phyloP scores from a whole-genome alignment of 1,284 basidiomycete species.

The Moniliophthora roreri region DNA sequence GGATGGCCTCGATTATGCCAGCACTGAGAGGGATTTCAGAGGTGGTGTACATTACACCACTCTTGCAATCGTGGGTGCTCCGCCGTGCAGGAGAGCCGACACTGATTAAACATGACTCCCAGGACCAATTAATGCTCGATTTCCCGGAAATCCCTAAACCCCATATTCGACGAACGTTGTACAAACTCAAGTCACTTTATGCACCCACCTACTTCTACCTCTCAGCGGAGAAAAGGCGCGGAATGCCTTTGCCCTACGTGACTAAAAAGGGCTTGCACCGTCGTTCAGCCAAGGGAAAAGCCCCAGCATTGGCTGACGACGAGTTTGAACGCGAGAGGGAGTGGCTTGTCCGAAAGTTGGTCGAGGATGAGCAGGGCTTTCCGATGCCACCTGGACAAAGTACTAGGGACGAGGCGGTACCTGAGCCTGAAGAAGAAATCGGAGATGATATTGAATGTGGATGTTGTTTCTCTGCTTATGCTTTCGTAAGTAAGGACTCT shows the following conservation, averaged over 20 bases:
- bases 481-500: conserved; percentile 56
- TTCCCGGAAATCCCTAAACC: conserved; percentile 58
- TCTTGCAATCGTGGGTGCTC: conserved; percentile 46
- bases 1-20: conserved; percentile 50
- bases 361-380: conserved; percentile 29
- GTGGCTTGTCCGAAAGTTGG: conserved; percentile 39
- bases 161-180: conserved; percentile 45
- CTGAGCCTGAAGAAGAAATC: conserved; percentile 30
- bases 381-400: conserved; percentile 25
- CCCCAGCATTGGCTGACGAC: conserved; percentile 26
- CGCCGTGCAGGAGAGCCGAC: conserved; percentile 1
- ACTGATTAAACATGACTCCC: conserved; percentile 6
- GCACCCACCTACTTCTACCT: conserved; percentile 57
- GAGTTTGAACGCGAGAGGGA: conserved; percentile 39
- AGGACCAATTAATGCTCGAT: conserved; percentile 54
- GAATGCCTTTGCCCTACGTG: conserved; percentile 36
- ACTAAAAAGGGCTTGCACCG: conserved; percentile 32
- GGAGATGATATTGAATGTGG: conserved; percentile 74
- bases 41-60: conserved; percentile 46
- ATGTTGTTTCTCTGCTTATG: conserved; percentile 75
- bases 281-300: conserved; percentile 43
- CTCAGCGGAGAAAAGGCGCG: conserved; percentile 31
- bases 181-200: conserved; percentile 45
- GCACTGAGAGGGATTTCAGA: conserved; percentile 37
- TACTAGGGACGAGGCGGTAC: conserved; percentile 33